phyloP scores from a whole-genome alignment of 2,329 filamentous ascomycete species.

The Fusarium praegraminearum region DNA sequence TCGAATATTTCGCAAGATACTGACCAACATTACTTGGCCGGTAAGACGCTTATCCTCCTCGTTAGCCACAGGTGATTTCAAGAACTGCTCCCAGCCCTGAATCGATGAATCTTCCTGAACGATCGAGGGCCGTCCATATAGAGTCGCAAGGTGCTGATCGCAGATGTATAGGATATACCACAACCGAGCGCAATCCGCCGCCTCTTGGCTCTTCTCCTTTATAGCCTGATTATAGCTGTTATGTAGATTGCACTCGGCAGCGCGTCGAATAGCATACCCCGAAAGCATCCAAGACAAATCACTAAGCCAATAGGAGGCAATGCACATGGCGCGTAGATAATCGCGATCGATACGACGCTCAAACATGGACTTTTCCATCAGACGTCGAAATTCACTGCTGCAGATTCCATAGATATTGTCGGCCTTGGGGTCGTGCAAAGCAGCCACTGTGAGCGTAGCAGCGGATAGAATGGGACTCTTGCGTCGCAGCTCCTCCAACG shows the following conservation, averaged over 20 bases:
- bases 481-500: slow-evolving; percentile 64
- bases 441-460: slow-evolving; percentile 68
- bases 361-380: slow-evolving; percentile 63
- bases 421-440: slow-evolving; percentile 67
- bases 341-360: slow-evolving; percentile 58
- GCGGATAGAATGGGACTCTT: slow-evolving; percentile 68
- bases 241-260: slow-evolving; percentile 61
- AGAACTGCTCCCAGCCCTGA: slow-evolving; percentile 67
- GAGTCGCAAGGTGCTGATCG: slow-evolving; percentile 71
- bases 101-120: slow-evolving; percentile 69
- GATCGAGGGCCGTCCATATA: slow-evolving; percentile 69
- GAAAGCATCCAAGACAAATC: slow-evolving; percentile 73
- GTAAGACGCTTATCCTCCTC: slow-evolving; percentile 68
- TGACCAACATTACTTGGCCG: slow-evolving; percentile 70
- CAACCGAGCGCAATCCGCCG: slow-evolving; percentile 65
- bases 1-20: slow-evolving; percentile 67
- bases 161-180: slow-evolving; percentile 73
- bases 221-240: slow-evolving; percentile 58
- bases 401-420: slow-evolving; percentile 65
- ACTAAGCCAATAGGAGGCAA: slow-evolving; percentile 72
- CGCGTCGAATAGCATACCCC: slow-evolving; percentile 64
- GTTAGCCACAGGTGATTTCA: slow-evolving; percentile 63
- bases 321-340: slow-evolving; percentile 69
- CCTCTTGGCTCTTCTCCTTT: slow-evolving; percentile 55
- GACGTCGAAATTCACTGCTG: slow-evolving; percentile 67